Conservation (phyloP, 768 basidiomycete species). For the Russula vinacea region DNA sequence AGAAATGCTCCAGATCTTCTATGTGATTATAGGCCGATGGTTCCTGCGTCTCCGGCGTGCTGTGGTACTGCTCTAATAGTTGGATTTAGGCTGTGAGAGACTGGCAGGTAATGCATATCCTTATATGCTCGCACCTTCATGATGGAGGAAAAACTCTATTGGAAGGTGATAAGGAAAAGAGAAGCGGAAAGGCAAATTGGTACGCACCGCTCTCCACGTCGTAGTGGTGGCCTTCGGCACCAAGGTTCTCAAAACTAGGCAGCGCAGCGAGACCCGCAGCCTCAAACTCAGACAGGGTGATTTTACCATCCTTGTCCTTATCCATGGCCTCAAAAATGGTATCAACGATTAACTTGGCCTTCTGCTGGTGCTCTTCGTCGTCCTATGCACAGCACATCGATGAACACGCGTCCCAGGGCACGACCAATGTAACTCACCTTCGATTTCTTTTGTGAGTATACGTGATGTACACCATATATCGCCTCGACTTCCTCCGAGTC, state of each 20-base stretch:
- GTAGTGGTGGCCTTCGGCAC: conserved; percentile 91
- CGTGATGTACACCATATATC: conserved; percentile 93
- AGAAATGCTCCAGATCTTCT: conserved; percentile 91
- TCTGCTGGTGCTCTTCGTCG: conserved; percentile 73
- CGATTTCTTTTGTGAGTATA: conserved; percentile 79
- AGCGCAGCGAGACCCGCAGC: conserved; percentile 69
- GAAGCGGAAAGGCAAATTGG: background rate
- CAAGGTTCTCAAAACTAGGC: conserved; percentile 79
- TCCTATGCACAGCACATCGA: conserved; percentile 43
- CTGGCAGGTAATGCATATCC: background rate
- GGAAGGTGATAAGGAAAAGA: conserved; percentile 13
- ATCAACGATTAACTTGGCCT: conserved; percentile 74
- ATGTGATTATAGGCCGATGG: conserved; percentile 93
- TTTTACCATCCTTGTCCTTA: conserved; percentile 65
- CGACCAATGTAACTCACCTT: conserved; percentile 56
- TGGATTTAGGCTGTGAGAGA: conserved; percentile 9
- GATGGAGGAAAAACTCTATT: conserved; percentile 90
- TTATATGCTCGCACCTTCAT: conserved; percentile 66
- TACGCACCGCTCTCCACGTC: conserved; percentile 82
- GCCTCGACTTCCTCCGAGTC: conserved; percentile 88
- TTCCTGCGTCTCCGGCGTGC: conserved; percentile 95
- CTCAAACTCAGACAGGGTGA: conserved; percentile 68
- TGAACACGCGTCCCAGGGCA: background rate
- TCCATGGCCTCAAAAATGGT: conserved; percentile 71
- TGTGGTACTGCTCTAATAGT: conserved; percentile 78